Evolutionary conservation across 768 basidiomycete genomes (phyloP), one percentile per base, ranked within the genome.

Genomic region (Nidula microcarpa): DNA sequence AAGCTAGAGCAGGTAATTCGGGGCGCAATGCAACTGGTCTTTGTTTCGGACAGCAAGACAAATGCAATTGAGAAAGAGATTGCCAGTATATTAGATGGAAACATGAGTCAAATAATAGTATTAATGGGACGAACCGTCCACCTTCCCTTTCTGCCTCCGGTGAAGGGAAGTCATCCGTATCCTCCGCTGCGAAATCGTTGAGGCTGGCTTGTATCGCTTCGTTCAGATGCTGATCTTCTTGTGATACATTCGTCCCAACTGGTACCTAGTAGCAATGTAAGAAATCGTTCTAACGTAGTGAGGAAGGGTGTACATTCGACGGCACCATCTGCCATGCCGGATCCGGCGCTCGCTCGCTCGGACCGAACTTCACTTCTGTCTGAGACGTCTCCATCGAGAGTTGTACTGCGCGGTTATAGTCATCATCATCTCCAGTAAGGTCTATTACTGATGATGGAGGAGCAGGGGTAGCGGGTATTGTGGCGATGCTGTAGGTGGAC

Each of bases 1-100:
- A 85, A 2, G 78, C 76, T 30, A 80, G 68, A 0, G 72, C 68
- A 1, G 81, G 66, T 17, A 65, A 59, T 16, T 81, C 78, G 1
- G 87, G 78, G 18, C 89, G 86, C 17, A 91, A 59, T 6, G 85
- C 85, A 33, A 91, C 77, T 10, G 89, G 89, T n/a, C 89, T 91
- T 14, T n/a, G 18, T 16, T 11, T 16, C 11, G 10, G 45, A 11
- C 11, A 46, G 13, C 11, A 46, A 46, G 18, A 10, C 45, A 46
- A 11, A 11, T 46, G 23, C 11, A 18, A 32, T 46, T 16, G 10
- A 46, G 16, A 46, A 10, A 32, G 3, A 33, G 14, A 49, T 9
- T 13, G n/a, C 9, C 23, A 33, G 16, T 32, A 13, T 9, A 49
- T n/a, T 13, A 49, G 13, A 34, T 32, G 13, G 48, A 11, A 9